A percentile compares a stretch with the other conserved stretches of the same genome.
Conservation (phyloP, 164 flowering plant genomes). For the Umbilicus rupestris region DNA sequence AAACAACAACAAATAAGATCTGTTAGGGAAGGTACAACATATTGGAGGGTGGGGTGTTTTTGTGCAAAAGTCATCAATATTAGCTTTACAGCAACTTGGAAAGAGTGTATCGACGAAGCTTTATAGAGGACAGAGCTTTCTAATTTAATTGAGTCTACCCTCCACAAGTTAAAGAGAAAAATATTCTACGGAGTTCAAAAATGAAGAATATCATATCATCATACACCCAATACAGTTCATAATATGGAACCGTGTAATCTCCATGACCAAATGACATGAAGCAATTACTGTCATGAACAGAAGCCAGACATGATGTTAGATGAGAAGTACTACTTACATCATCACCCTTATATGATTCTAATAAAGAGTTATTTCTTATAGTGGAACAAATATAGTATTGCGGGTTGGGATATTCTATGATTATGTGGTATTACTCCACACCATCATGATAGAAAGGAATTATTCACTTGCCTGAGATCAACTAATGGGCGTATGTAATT, state of each 20-base stretch:
- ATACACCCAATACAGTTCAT: no score
- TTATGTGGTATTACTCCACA: background rate
- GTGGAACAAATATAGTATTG: background rate
- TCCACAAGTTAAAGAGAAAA: no score
- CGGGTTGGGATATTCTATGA: no score
- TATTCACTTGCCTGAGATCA: conserved; percentile 62
- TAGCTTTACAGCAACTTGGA: background rate
- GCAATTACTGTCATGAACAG: no score
- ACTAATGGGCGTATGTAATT: conserved; percentile 74
- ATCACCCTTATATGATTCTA: background rate
- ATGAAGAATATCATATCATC: no score
- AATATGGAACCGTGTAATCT: background rate
- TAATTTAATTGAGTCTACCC: no score
- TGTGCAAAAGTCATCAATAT: no score
- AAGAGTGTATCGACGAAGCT: background rate
- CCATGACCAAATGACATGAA: background rate
- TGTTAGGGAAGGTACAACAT: background rate
- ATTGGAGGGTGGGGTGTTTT: no score
- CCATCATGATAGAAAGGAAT: background rate
- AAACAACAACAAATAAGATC: background rate
- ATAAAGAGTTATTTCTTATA: background rate
- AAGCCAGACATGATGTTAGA: no score
- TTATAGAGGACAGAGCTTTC: no score
- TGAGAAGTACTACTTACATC: no score
- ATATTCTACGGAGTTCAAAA: no score